Conservation (phyloP, 2,329 filamentous ascomycete genomes). For the Bimuria novae-zelandiae region DNA sequence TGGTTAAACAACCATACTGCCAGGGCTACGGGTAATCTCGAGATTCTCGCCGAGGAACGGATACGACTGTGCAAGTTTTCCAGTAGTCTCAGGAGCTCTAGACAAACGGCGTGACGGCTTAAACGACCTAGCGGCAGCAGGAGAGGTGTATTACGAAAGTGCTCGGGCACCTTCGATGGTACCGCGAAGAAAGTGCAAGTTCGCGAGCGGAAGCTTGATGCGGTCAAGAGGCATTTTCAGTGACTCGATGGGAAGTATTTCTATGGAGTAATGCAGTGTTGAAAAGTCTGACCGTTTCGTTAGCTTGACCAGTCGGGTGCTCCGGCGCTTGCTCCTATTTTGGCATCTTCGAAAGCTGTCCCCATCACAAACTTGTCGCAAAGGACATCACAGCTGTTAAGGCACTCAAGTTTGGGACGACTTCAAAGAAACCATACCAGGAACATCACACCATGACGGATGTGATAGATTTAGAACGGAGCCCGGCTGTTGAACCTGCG, state of each 20-base stretch:
- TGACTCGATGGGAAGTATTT: slow-evolving; percentile 39
- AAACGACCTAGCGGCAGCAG: not conserved
- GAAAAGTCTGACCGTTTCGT: slow-evolving; percentile 29
- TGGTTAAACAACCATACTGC: not conserved
- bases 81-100: not conserved
- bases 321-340: slow-evolving; percentile 24
- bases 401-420: too few species aligned
- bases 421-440: not conserved
- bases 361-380: not conserved
- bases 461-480: slow-evolving; percentile 16
- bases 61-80: not conserved
- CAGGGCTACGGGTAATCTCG: not conserved
- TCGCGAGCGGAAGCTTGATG: slow-evolving; percentile 13
- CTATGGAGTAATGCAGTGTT: slow-evolving; percentile 43
- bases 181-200: not conserved
- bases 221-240: slow-evolving; percentile 24
- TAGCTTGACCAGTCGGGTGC: slow-evolving; percentile 25
- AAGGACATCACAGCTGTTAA: not conserved
- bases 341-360: not conserved
- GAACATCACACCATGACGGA: not conserved
- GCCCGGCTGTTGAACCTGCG: slow-evolving; percentile 31
- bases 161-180: slow-evolving; percentile 33
- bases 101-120: not conserved
- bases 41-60: slow-evolving; percentile 1
- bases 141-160: slow-evolving; percentile 1